Percentiles rank a stretch among this genome's conserved stretches.
phyloP scores from a whole-genome alignment of 768 basidiomycete genomes.

The Russula virescens region DNA sequence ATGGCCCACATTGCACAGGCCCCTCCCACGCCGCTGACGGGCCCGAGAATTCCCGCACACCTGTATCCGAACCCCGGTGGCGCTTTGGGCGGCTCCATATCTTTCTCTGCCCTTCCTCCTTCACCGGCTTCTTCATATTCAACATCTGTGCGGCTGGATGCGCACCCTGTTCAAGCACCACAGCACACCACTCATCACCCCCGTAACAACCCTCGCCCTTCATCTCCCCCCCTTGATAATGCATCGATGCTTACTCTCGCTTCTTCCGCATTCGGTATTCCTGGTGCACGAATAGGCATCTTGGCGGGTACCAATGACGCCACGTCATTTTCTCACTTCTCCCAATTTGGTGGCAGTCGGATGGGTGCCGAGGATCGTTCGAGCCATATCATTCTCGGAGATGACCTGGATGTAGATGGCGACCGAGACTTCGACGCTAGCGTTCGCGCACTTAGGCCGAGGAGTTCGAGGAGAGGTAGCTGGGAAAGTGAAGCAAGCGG shows the following conservation, averaged over 20 bases:
- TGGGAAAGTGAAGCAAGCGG: slow-evolving; percentile 89
- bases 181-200: slow-evolving; percentile 90
- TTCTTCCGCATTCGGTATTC: slow-evolving; percentile 82
- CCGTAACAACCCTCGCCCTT: slow-evolving; percentile 90
- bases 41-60: slow-evolving; percentile 52
- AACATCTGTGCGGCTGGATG: slow-evolving; percentile 33
- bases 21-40: slow-evolving; percentile 51
- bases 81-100: slow-evolving; percentile 54
- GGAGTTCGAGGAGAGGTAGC: slow-evolving; percentile 81
- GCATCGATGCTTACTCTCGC: slow-evolving; percentile 91
- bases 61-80: slow-evolving; percentile 42
- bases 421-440: slow-evolving; percentile 78
- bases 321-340: slow-evolving; percentile 70
- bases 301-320: slow-evolving; percentile 29
- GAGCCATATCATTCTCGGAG: slow-evolving; percentile 61
- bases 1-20: slow-evolving; percentile 92
- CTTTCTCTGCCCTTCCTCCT: slow-evolving; percentile 65
- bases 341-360: slow-evolving; percentile 32
- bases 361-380: slow-evolving; percentile 47
- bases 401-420: slow-evolving; percentile 27
- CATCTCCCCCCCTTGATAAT: slow-evolving; percentile 85
- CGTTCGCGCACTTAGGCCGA: slow-evolving; percentile 79
- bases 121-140: slow-evolving; percentile 39
- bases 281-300: slow-evolving; percentile 46
- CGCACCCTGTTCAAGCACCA: slow-evolving; percentile 67